Evolutionary conservation across 192 early-diverging fungal species (phyloP), one percentile per base, ranked within the genome.

Genomic region (Polychytrium aggregatum): DNA sequence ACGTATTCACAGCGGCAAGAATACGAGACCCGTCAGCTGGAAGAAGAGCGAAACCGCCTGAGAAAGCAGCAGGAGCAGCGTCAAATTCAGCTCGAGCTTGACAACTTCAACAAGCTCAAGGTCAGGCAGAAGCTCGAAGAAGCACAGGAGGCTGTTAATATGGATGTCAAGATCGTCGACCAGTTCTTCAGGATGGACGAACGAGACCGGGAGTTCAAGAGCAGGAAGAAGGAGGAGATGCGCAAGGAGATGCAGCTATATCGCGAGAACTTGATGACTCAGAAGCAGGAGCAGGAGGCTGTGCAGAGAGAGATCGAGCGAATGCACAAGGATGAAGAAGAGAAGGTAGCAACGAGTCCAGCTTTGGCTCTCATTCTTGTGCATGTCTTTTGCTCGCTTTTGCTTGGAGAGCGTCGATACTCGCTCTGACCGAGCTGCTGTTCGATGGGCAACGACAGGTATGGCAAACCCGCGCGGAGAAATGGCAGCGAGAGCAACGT

Each of bases 1-100:
- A n/a, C n/a, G n/a, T n/a, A n/a, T n/a, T 24, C 14, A 29, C 39
- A 75, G 72, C 58, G 60, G 14, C 63, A 76, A 63, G 64, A 76
- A 34, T 38, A 46, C 18, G 53, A 62, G 42, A 57, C 60, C 43
- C 55, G 58, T 0, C 13, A 41, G 17, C 41, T 70, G 7, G 70
- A 76, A 58, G 73, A 72, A 46, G 57, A 70, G 51, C 59, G 73
- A 4, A 52, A 50, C 13, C 39, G 36, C 17, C 35, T 27, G 24
- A 48, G 51, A 2, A 76, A 76, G 48, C 48, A 58, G 22, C 33
- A 51, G 21, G 56, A 63, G 17, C 66, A 76, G 42, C 56, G 63
- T 1, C 31, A 48, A 13, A 68, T 67, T 44, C 57, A 70, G 11
- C 42, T 46, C 20, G 66, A 69, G 10, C 53, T 76, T 13, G 73